A percentile compares a stretch with the other conserved stretches of the same genome.
These are phyloP conservation scores for Osmanthus fragrans DNA, from an alignment of 257 asterid genomes.

Conservation along the genomic window DNA sequence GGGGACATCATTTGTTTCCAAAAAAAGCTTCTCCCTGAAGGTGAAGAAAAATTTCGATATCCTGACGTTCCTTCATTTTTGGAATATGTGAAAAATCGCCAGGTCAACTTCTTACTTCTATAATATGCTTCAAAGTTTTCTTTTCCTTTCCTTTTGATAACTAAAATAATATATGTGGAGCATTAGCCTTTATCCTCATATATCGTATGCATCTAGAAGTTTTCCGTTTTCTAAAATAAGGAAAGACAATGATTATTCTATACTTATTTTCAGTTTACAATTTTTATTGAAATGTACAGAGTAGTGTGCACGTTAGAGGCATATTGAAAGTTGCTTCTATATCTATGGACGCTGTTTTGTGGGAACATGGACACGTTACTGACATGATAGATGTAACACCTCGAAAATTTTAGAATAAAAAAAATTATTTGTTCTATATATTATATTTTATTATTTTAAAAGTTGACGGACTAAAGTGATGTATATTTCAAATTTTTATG, in stretches of 20 bases:
- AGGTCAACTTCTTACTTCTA: slow-evolving; percentile 47
- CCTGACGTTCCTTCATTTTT: slow-evolving; percentile 82
- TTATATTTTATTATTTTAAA: too few relatives aligned
- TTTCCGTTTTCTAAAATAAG: slow-evolving; percentile 1
- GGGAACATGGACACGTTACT: background rate
- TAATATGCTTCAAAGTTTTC: slow-evolving; percentile 3
- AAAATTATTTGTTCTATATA: too few relatives aligned
- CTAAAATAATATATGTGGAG: background rate
- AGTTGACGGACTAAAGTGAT: too few relatives aligned
- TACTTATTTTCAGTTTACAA: slow-evolving; percentile 3
- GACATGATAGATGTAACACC: background rate
- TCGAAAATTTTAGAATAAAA: too few relatives aligned
- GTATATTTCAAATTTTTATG: too few relatives aligned
- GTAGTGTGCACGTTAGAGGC: background rate
- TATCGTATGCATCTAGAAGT: slow-evolving; percentile 2
- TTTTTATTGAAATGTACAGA: background rate
- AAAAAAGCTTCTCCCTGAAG: slow-evolving; percentile 57
- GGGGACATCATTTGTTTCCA: slow-evolving; percentile 99
- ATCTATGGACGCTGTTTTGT: background rate
- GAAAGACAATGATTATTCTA: background rate
- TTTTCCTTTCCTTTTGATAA: slow-evolving; percentile 1
- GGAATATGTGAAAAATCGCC: slow-evolving; percentile 95
- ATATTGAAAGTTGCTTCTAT: background rate
- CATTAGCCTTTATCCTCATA: background rate
- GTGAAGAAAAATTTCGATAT: slow-evolving; percentile 65